Conservation (phyloP, 305 asterid genomes). For the Fraxinus dipetala region DNA sequence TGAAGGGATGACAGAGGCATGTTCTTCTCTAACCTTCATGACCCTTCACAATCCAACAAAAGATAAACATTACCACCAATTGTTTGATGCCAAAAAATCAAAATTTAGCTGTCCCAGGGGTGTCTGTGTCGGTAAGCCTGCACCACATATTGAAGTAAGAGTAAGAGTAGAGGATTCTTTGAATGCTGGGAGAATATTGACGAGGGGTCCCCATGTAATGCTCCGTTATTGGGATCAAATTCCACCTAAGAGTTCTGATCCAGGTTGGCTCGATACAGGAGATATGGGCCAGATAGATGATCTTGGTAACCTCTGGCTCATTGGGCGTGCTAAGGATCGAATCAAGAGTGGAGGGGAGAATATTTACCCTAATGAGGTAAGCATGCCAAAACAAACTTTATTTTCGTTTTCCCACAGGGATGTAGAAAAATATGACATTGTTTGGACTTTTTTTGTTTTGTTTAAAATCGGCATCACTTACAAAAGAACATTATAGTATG, state of each 20-base stretch:
- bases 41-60: conserved; percentile 61
- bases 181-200: conserved; percentile 57
- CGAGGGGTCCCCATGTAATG: conserved; percentile 90
- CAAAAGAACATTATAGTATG: neutral
- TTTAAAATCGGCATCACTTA: neutral
- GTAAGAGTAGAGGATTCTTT: conserved; percentile 42
- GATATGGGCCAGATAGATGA: conserved; percentile 70
- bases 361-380: conserved; percentile 84
- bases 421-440: neutral
- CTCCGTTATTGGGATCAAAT: conserved; percentile 76
- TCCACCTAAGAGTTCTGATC: conserved; percentile 29
- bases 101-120: conserved; percentile 40
- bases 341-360: conserved; percentile 96
- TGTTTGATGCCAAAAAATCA: conserved; percentile 24
- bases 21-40: conserved; percentile 87
- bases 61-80: conserved; percentile 20
- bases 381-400: neutral
- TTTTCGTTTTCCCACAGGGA: neutral
- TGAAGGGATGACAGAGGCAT: conserved; percentile 92
- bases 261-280: conserved; percentile 84
- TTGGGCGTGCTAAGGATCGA: conserved; percentile 71
- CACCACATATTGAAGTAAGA: conserved; percentile 74
- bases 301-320: conserved; percentile 74
- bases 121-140: conserved; percentile 80
- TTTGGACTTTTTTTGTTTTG: neutral